A percentile compares a stretch with the other conserved stretches of the same genome.
Evolutionary conservation across 2,329 filamentous ascomycete species (phyloP).

Genomic region (Penicillium sp.): DNA sequence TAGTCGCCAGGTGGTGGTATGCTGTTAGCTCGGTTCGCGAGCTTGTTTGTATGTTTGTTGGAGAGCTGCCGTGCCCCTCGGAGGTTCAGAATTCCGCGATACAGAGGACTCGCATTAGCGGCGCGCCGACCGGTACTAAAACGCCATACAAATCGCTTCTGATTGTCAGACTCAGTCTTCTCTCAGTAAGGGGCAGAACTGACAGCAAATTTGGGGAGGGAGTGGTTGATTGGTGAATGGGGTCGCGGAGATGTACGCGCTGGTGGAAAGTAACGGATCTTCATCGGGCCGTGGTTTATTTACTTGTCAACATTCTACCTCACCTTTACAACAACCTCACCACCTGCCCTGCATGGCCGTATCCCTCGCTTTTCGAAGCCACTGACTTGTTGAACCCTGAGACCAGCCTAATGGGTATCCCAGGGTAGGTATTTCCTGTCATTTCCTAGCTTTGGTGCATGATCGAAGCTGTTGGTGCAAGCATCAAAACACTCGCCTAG

Average conservation of each 20-base stretch:
- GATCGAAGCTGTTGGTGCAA: not conserved
- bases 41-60: constrained; percentile 7
- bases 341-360: constrained; percentile 20
- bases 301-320: constrained; percentile 34
- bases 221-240: constrained; percentile 10
- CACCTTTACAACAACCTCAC: constrained; percentile 11
- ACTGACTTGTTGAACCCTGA: constrained; percentile 6
- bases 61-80: constrained; percentile 18
- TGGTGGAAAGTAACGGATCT: constrained; percentile 37
- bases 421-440: constrained; percentile 43
- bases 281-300: constrained; percentile 43
- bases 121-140: not conserved
- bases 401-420: constrained; percentile 49
- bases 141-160: constrained; percentile 18
- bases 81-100: constrained; percentile 16
- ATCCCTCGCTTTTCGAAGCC: constrained; percentile 5
- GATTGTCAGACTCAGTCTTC: not conserved
- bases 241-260: constrained; percentile 10
- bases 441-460: not conserved
- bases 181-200: not conserved
- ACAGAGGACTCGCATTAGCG: constrained; percentile 17
- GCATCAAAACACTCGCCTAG: constrained; percentile 1
- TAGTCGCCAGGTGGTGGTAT: constrained; percentile 33
- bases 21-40: constrained; percentile 30
- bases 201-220: not conserved